Evolutionary conservation across 305 asterid species (phyloP).

Genomic region (Striga hermonthica): DNA sequence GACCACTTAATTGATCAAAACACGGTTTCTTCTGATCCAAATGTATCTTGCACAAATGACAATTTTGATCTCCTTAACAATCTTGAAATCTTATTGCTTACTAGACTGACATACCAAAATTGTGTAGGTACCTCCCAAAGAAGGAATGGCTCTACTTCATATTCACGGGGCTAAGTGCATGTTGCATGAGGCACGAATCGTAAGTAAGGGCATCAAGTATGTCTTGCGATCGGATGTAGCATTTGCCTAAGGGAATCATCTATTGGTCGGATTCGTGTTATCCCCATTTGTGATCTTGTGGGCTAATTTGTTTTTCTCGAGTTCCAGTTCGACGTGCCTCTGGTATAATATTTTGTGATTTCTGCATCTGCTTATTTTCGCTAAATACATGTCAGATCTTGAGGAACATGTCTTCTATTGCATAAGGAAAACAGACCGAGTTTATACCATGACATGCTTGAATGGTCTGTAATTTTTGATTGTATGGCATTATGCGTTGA

Average conservation of each 20-base stretch:
- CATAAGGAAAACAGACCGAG: no score
- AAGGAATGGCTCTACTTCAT: constrained; percentile 92
- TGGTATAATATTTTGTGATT: not conserved
- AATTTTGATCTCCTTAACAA: no score
- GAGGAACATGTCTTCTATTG: no score
- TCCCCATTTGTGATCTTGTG: not conserved
- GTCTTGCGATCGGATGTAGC: constrained; percentile 79
- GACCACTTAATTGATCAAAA: no score
- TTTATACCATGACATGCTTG: no score
- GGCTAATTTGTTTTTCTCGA: not conserved
- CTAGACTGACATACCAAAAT: not conserved
- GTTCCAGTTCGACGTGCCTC: not conserved
- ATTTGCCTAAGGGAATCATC: constrained; percentile 32
- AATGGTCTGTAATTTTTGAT: no score
- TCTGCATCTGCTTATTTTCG: not conserved
- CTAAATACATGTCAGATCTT: not conserved
- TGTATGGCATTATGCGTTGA: no score
- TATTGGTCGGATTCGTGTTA: not conserved
- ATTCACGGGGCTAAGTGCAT: constrained; percentile 81
- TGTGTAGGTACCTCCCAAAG: constrained; percentile 71
- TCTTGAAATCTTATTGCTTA: no score
- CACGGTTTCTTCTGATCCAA: no score
- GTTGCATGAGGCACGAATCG: constrained; percentile 88
- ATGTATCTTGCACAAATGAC: no score
- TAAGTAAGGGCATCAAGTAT: constrained; percentile 77